Base-by-base conservation (phyloP, 2,329 filamentous ascomycete genomes). In the Hymenoscyphus albidus region DNA sequence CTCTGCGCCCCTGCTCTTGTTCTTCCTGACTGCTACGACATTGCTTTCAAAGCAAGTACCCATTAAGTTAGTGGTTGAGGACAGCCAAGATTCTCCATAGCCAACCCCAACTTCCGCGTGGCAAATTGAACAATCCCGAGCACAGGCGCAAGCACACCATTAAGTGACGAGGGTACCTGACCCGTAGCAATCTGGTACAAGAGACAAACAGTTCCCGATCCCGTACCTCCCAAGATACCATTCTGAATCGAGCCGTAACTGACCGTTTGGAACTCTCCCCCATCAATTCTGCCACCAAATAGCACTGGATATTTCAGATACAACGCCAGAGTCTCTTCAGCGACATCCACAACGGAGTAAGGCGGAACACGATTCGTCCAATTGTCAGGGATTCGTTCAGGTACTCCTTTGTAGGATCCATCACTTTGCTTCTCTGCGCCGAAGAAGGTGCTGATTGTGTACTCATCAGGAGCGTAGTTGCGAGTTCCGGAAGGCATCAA, bases 101-200 rank as follows among this genome's bases (percentile, higher is more conserved):
- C 6, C 12, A 40, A 9, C 2, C 61, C 55, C 9, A 59, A 4
- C 39, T 58, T 63, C 18, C 27, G 32, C 5, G 42, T 14, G n/a
- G 39, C 55, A 51, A 63, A 59, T 5, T n/a, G 5, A 18, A 79
- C 66, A 1, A 73, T 72, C 38, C 76, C 70, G 18, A 79, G 71
- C 27, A 74, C 76, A 6, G 77, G 76, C 0, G 75, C 75, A 18
- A 79, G 61, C 4, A 79, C 48, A 13, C 75, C 70, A 64, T 78
- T 78, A 38, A 78, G 64, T 35, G 68, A 75, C 1, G 70, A 73
- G 3, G 80, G 80, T 1, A 81, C 71, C 10, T 65, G 67, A 38
- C 75, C 71, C 1, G 77, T 78, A 1, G 70, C 74, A 3, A 81
- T 68, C 69, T 80, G 78, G 67, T 81, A 81, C n/a, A 81, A 64